Percentiles rank a stretch among this genome's conserved stretches.
These are phyloP conservation scores for Penicillium cataractarum DNA, from an alignment of 495 filamentous ascomycete genomes.

Conservation along the genomic window DNA sequence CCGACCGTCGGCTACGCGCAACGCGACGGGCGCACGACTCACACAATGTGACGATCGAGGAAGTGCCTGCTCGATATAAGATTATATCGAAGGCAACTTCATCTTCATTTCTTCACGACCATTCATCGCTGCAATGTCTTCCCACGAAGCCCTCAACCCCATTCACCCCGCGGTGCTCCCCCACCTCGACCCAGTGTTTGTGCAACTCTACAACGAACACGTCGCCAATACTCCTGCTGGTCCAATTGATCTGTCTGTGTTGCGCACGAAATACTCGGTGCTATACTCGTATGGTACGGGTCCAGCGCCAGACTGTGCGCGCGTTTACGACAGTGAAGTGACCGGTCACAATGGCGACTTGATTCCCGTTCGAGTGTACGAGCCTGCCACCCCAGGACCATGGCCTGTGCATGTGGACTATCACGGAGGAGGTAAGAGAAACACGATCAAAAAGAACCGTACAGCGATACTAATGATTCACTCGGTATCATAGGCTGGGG, in stretches of 20 bases:
- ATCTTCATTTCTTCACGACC: neutral
- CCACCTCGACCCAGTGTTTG: constrained; percentile 32
- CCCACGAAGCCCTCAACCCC: constrained; percentile 37
- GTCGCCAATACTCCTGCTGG: constrained; percentile 34
- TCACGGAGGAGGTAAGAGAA: constrained; percentile 39
- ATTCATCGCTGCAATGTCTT: constrained; percentile 11
- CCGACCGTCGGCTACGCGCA: constrained; percentile 22
- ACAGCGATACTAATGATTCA: neutral
- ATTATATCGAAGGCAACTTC: neutral
- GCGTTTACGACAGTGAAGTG: constrained; percentile 38
- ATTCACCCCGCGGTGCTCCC: constrained; percentile 34
- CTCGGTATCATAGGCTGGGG: constrained; percentile 44
- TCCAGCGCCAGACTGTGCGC: constrained; percentile 30
- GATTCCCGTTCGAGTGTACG: constrained; percentile 48
- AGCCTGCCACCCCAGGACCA: constrained; percentile 44
- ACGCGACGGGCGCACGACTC: constrained; percentile 20
- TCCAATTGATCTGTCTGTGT: constrained; percentile 32
- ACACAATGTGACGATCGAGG: neutral
- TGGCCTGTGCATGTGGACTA: constrained; percentile 54
- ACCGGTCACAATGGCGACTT: constrained; percentile 44
- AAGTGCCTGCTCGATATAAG: neutral
- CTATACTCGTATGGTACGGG: constrained; percentile 37
- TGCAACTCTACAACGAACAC: constrained; percentile 36
- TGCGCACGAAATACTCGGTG: constrained; percentile 34
- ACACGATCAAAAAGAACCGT: neutral